Evolutionary conservation across 768 basidiomycete genomes (phyloP).

Genomic region (Clitopilus hobsonii): DNA sequence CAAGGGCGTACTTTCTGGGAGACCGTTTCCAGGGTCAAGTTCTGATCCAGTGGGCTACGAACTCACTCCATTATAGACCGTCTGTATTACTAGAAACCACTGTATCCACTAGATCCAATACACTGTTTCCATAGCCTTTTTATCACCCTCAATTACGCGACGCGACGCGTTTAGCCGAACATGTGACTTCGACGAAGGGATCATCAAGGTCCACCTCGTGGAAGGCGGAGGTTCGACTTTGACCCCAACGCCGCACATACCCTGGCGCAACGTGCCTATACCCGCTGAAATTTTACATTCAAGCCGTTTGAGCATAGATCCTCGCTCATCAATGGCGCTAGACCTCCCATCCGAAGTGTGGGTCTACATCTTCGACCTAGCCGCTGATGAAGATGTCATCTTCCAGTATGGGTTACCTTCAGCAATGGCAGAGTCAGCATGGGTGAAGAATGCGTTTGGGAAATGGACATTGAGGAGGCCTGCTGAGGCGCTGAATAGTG

Average conservation of each 20-base stretch:
- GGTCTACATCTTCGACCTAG: constrained; percentile 66
- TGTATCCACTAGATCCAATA: no score
- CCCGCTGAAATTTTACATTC: constrained; percentile 1
- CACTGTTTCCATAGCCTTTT: no score
- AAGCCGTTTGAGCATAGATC: neutral
- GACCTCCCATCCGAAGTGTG: constrained; percentile 68
- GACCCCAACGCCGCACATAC: neutral
- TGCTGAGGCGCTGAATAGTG: constrained; percentile 49
- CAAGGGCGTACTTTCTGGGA: constrained; percentile 59
- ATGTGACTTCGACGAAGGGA: neutral
- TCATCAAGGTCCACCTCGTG: neutral
- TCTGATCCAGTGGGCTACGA: constrained; percentile 4
- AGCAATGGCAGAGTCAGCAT: constrained; percentile 57
- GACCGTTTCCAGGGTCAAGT: constrained; percentile 37
- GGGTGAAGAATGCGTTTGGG: constrained; percentile 47
- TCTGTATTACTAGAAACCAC: neutral
- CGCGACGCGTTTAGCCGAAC: neutral
- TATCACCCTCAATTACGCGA: neutral
- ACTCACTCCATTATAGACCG: neutral
- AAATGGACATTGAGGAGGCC: constrained; percentile 60
- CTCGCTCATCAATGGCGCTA: neutral
- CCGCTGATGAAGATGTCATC: constrained; percentile 66
- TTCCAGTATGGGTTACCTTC: constrained; percentile 59
- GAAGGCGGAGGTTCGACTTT: neutral
- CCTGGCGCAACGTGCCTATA: neutral